phyloP scores from a whole-genome alignment of 768 basidiomycete species.

The Leccinum uliginosum region DNA sequence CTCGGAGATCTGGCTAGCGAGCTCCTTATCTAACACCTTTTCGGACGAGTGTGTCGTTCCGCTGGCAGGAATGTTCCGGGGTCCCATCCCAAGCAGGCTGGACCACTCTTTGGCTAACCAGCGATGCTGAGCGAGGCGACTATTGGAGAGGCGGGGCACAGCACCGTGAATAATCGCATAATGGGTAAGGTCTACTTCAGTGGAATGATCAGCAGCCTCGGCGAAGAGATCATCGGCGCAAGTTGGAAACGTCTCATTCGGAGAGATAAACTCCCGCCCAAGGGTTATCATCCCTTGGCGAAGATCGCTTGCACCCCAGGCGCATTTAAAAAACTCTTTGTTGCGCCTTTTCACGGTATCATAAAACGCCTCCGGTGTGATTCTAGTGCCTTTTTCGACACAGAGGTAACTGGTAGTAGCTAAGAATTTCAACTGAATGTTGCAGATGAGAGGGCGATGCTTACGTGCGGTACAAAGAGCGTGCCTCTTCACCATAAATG shows the following conservation, averaged over 20 bases:
- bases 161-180: neutral
- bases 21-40: neutral
- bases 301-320: conserved; percentile 5
- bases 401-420: neutral
- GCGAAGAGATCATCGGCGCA: conserved; percentile 6
- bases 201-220: conserved; percentile 8
- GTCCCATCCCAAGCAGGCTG: neutral
- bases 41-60: neutral
- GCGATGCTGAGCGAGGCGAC: neutral
- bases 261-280: conserved; percentile 5
- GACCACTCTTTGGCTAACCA: conserved; percentile 8
- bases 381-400: neutral
- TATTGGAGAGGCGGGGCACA: neutral
- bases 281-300: conserved; percentile 6
- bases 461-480: neutral
- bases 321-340: neutral
- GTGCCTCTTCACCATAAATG: neutral
- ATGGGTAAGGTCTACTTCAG: conserved; percentile 1
- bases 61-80: neutral
- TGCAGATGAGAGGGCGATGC: neutral
- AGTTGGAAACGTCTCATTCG: conserved; percentile 1
- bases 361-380: neutral
- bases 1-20: neutral
- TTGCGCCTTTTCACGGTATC: neutral
- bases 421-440: neutral